phyloP scores from a whole-genome alignment of 225 moss, liverwort and hornwort genomes.

The Marchantia polymorpha region DNA sequence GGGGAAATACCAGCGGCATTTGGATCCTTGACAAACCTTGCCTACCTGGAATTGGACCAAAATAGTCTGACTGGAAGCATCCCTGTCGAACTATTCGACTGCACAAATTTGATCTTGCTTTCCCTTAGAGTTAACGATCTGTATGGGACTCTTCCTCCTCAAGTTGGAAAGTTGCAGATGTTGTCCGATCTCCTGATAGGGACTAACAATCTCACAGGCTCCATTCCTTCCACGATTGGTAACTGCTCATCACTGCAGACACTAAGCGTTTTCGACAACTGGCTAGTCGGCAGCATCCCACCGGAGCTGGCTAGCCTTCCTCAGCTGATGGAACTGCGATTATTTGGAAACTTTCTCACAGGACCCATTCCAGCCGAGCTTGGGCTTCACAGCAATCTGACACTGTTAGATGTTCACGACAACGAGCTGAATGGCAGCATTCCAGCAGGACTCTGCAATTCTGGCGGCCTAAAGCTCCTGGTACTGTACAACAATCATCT shows the following conservation, averaged over 20 bases:
- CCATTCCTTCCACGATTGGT: conserved; percentile 7
- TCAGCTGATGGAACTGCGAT: background rate
- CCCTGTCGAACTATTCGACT: conserved; percentile 18
- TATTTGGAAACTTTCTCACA: conserved; percentile 27
- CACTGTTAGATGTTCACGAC: conserved; percentile 18
- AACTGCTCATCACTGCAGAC: background rate
- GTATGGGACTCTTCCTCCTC: background rate
- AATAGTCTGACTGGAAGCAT: conserved; percentile 26
- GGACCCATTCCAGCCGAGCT: conserved; percentile 32
- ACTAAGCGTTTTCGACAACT: background rate
- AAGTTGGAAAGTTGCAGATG: conserved; percentile 3
- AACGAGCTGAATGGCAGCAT: conserved; percentile 1
- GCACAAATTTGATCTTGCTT: background rate
- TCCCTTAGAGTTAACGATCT: background rate
- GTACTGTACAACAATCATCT: conserved; percentile 20
- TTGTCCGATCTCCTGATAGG: background rate
- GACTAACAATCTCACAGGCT: conserved; percentile 5
- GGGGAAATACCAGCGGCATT: conserved; percentile 9
- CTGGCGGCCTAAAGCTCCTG: background rate
- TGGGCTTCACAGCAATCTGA: background rate
- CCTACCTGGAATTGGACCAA: background rate
- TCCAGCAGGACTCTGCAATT: conserved; percentile 22
- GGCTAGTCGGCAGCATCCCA: conserved; percentile 8
- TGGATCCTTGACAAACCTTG: background rate
- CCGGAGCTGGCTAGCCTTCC: background rate